Conservation (phyloP, 345 rosid genomes). For the Rhizophora apiculata region DNA sequence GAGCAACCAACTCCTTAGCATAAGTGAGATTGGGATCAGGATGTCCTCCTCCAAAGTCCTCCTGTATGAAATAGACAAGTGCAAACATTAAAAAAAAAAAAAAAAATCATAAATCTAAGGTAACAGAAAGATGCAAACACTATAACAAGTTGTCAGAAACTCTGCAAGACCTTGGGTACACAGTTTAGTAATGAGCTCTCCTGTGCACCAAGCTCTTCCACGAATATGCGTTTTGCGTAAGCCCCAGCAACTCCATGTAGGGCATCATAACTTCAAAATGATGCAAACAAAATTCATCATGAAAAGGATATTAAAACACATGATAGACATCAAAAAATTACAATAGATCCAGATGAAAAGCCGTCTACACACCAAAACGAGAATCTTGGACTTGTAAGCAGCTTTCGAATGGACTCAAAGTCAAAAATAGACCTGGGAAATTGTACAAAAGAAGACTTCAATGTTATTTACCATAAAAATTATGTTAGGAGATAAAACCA, state of each 20-base stretch:
- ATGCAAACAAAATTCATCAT: slow-evolving; percentile 15
- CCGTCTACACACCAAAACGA: slow-evolving; percentile 69
- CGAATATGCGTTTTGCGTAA: slow-evolving; percentile 85
- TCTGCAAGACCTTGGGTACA: slow-evolving; percentile 67
- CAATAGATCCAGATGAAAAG: slow-evolving; percentile 12
- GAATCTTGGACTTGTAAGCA: slow-evolving; percentile 83
- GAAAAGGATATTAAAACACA: slow-evolving; percentile 8
- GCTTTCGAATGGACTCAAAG: slow-evolving; percentile 70
- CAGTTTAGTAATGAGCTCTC: slow-evolving; percentile 88
- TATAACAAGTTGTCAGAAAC: slow-evolving; percentile 1
- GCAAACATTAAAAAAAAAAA: slow-evolving; percentile 6
- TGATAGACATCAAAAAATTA: background rate
- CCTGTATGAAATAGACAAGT: slow-evolving; percentile 43
- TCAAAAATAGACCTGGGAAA: slow-evolving; percentile 85
- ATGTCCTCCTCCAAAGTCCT: slow-evolving; percentile 99
- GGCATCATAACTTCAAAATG: slow-evolving; percentile 74
- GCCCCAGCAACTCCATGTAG: slow-evolving; percentile 99
- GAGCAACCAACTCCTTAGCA: slow-evolving; percentile 92
- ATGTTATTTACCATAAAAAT: background rate
- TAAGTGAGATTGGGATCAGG: slow-evolving; percentile 99
- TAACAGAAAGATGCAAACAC: background rate
- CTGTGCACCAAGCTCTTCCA: slow-evolving; percentile 93
- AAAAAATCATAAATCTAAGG: slow-evolving; percentile 5
- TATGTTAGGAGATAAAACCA: background rate
- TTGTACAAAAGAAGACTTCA: background rate